Evolutionary conservation across 1,284 basidiomycete genomes (phyloP).

Genomic region (Grifola frondosa): DNA sequence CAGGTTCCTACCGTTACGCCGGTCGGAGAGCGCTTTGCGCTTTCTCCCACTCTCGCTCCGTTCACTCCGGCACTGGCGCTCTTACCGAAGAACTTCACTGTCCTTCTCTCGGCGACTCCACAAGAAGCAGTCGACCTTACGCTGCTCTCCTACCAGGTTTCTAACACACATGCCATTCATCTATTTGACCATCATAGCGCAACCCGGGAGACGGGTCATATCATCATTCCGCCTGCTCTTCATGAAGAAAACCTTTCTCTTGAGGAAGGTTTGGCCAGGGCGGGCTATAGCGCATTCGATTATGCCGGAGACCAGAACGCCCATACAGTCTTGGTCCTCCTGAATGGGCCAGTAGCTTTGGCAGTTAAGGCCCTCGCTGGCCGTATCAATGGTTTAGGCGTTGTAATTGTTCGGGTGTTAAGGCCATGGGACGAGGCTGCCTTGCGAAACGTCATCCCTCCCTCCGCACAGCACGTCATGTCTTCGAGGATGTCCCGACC

Average conservation of each 20-base stretch:
- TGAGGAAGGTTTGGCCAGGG: slow-evolving; percentile 46
- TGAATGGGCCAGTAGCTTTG: slow-evolving; percentile 72
- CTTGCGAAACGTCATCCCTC: slow-evolving; percentile 58
- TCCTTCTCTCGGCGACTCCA: slow-evolving; percentile 80
- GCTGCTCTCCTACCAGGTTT: slow-evolving; percentile 61
- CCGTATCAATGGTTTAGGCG: slow-evolving; percentile 50
- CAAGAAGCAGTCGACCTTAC: slow-evolving; percentile 79
- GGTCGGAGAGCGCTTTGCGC: slow-evolving; percentile 61
- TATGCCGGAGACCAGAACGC: slow-evolving; percentile 64
- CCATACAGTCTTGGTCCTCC: slow-evolving; percentile 55
- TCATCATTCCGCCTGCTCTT: slow-evolving; percentile 35
- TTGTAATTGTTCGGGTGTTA: slow-evolving; percentile 71
- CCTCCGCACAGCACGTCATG: slow-evolving; percentile 58
- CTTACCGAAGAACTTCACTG: slow-evolving; percentile 69
- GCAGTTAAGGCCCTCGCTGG: slow-evolving; percentile 51
- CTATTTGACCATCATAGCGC: slow-evolving; percentile 77
- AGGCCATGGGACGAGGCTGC: slow-evolving; percentile 73
- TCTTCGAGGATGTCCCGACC: slow-evolving; percentile 74
- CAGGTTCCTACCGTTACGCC: slow-evolving; percentile 76
- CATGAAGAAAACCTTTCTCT: slow-evolving; percentile 35
- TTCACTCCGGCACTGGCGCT: slow-evolving; percentile 60
- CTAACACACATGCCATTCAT: slow-evolving; percentile 67
- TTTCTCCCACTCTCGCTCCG: slow-evolving; percentile 72
- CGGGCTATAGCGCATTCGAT: slow-evolving; percentile 67
- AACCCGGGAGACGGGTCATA: slow-evolving; percentile 67